Base-by-base conservation (phyloP, 306 rosid species). In the Cucumis hystrix region DNA sequence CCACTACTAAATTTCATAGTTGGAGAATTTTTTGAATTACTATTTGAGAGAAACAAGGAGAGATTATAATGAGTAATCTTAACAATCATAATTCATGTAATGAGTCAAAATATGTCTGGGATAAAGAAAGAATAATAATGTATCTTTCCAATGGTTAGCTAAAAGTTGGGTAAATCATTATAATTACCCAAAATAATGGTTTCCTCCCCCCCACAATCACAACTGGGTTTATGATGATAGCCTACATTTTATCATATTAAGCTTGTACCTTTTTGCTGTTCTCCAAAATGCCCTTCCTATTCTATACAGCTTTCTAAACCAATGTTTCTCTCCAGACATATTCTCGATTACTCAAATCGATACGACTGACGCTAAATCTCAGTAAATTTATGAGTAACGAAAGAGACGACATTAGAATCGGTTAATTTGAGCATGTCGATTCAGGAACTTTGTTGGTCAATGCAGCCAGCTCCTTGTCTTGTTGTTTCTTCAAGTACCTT, bases 401-500 rank as follows among this genome's bases (percentile, higher is more conserved):
- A 18, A 72, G 58, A 28, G 60, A 73, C 4, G 49, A 57, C 30
- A 33, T 73, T 18, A 30, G 17, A 30, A 17, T 10, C 63, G 2
- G 67, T 75, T 58, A 75, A 37, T 75, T 58, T 25, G 67, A 57
- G 65, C 14, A 40, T n/a, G 78, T 15, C 4, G 56, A 58, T 21
- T 60, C 41, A 45, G 79, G 45, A 33, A 39, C 60, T 11, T 82
- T 83, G 56, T 84, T 81, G 6, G 83, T 79, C 78, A 81, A 78
- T 5, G 74, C 90, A 16, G 85, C 86, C 39, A 86, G 43, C 78
- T 96, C 92, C 52, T 30, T 21, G 9, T 89, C 97, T 64, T 89
- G 97, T 82, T 92, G 91, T 70, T 89, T 84, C 90, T 86, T 91
- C 87, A 88, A 87, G 86, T 87, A 80, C 51, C 85, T 84, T 85